Conservation (phyloP, 2,329 filamentous ascomycete genomes). For the Didymella pinodella region DNA sequence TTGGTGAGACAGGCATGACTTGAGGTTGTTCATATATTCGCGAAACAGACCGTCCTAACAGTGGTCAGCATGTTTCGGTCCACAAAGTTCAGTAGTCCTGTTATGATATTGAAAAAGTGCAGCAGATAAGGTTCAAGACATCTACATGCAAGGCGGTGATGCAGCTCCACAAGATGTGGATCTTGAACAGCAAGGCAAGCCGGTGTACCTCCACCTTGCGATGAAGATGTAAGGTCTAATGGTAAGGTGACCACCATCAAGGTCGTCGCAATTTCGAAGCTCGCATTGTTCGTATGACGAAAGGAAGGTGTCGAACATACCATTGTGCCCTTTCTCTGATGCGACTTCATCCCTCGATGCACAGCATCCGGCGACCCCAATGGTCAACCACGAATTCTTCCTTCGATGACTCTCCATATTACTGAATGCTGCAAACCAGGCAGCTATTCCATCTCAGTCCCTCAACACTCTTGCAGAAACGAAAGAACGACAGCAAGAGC, state of each 20-base stretch:
- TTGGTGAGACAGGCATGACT: constrained; percentile 37
- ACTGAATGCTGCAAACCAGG: constrained; percentile 37
- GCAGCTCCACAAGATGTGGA: constrained; percentile 19
- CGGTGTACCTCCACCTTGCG: constrained; percentile 12
- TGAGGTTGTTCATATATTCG: constrained; percentile 45
- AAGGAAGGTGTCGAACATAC: constrained; percentile 36
- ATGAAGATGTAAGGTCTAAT: constrained; percentile 14
- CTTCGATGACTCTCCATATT: constrained; percentile 32
- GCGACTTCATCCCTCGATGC: constrained; percentile 43
- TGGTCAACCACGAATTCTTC: constrained; percentile 46
- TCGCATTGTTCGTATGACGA: constrained; percentile 17
- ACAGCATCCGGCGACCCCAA: constrained; percentile 47
- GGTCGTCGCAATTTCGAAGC: constrained; percentile 1
- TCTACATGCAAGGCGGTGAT: constrained; percentile 12
- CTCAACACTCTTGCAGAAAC: constrained; percentile 12
- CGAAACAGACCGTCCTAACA: constrained; percentile 12
- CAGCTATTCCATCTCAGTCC: constrained; percentile 36
- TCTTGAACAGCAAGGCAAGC: constrained; percentile 23
- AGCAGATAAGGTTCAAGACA: constrained; percentile 1
- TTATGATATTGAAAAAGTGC: neutral
- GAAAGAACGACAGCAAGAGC: constrained; percentile 11
- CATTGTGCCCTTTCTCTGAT: constrained; percentile 35
- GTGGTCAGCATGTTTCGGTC: neutral
- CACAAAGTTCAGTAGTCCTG: neutral
- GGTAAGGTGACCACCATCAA: neutral